Percentiles rank a stretch among this genome's conserved stretches.
phyloP scores from a whole-genome alignment of 2,329 filamentous ascomycete species.

The Chrysosporium queenslandicum region DNA sequence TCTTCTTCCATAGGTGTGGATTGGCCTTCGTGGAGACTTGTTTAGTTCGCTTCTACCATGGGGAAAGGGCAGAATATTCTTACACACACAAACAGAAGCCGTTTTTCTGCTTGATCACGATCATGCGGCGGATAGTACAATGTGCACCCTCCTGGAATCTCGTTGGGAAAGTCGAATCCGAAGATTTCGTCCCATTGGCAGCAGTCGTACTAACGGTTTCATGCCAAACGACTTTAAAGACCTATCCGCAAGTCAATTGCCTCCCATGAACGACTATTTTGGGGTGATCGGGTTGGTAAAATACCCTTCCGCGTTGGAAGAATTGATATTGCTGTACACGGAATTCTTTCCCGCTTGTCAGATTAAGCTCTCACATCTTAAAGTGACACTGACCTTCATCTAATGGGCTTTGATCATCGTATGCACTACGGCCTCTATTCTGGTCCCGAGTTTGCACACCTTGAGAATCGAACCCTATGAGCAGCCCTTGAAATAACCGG shows the following conservation, averaged over 20 bases:
- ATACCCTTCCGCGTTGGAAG: constrained; percentile 5
- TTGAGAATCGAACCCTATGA: background rate
- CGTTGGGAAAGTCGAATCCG: constrained; percentile 3
- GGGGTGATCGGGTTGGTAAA: background rate
- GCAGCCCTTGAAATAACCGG: background rate
- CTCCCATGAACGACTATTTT: background rate
- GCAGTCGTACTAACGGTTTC: constrained; percentile 21
- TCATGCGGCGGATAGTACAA: constrained; percentile 27
- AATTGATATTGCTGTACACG: background rate
- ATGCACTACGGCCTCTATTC: background rate
- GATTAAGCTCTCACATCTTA: background rate
- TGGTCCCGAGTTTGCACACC: background rate
- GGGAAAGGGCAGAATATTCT: background rate
- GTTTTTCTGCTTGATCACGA: constrained; percentile 23
- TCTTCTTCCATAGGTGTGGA: constrained; percentile 33
- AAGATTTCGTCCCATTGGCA: background rate
- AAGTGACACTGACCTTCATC: background rate
- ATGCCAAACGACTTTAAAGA: constrained; percentile 28
- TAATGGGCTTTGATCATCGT: background rate
- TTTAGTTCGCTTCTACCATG: background rate
- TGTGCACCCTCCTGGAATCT: constrained; percentile 22
- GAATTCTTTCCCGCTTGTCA: background rate
- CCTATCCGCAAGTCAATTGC: constrained; percentile 9
- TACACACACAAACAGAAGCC: constrained; percentile 30
- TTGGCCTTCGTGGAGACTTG: constrained; percentile 24